Conservation (phyloP, 2,329 filamentous ascomycete species). For the Chaetomium sp. region DNA sequence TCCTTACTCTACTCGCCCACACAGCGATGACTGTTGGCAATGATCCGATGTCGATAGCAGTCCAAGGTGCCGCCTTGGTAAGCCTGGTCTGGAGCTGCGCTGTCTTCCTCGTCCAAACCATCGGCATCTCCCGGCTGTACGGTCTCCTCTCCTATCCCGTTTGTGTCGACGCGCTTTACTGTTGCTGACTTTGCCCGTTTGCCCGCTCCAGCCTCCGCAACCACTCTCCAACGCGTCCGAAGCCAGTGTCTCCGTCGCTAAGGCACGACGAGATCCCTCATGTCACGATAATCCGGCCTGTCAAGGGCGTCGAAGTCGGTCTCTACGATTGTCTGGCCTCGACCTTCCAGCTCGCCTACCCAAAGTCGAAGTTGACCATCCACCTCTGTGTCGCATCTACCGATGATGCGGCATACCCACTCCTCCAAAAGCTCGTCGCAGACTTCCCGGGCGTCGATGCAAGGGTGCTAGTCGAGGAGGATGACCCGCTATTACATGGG, state of each 20-base stretch:
- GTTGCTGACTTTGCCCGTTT: slow-evolving; percentile 5
- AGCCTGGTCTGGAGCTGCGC: slow-evolving; percentile 57
- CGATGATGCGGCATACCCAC: slow-evolving; percentile 74
- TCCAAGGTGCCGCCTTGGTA: slow-evolving; percentile 48
- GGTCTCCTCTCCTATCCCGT: slow-evolving; percentile 26
- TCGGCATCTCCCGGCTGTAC: slow-evolving; percentile 61
- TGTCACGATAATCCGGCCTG: slow-evolving; percentile 87
- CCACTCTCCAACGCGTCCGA: slow-evolving; percentile 53
- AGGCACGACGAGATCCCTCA: slow-evolving; percentile 65
- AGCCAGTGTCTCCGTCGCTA: slow-evolving; percentile 55
- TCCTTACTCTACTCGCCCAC: slow-evolving; percentile 1
- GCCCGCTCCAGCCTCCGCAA: slow-evolving; percentile 50
- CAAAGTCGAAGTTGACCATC: slow-evolving; percentile 72
- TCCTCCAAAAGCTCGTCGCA: slow-evolving; percentile 68
- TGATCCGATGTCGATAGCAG: slow-evolving; percentile 34
- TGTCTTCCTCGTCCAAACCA: slow-evolving; percentile 56
- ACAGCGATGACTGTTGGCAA: slow-evolving; percentile 26
- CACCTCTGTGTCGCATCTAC: slow-evolving; percentile 78
- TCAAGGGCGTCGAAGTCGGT: slow-evolving; percentile 87
- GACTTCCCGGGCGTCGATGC: slow-evolving; percentile 75
- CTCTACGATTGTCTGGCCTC: slow-evolving; percentile 92
- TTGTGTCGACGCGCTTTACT: slow-evolving; percentile 15
- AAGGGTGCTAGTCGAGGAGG: slow-evolving; percentile 75
- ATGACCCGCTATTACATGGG: slow-evolving; percentile 70
- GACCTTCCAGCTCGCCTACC: slow-evolving; percentile 81